Evolutionary conservation across 495 filamentous ascomycete genomes (phyloP), one percentile per base, ranked within the genome.

Genomic region (Tetracladium marchalianum): DNA sequence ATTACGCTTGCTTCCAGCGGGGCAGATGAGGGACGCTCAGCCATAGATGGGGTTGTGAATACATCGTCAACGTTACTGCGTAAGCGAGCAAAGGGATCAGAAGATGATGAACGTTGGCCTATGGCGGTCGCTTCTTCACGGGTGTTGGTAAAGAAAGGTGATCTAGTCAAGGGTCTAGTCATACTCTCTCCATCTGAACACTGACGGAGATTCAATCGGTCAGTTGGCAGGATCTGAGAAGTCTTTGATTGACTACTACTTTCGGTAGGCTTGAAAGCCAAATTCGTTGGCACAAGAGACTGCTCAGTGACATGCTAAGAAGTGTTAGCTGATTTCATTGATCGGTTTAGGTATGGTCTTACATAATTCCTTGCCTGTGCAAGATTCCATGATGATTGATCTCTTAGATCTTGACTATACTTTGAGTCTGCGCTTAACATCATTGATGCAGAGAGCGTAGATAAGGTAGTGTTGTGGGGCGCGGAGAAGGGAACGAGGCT

Each of bases 1-100:
- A 43, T 15, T 27, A 49, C 31, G 33, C 31, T 38, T 1, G 43
- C 16, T 22, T 49, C 39, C 17, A 45, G 24, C 12, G 49, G 46
- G 10, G 44, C 39, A 13, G 44, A 38, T n/a, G 35, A 37, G 24
- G 47, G 45, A 15, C 41, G 33, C 15, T 33, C 31, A 12, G 33
- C 1, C n/a, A 27, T 27, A 7, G 22, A 27, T 3, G 22, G 22
- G 3, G 7, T 3, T 27, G 22, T 27, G 7, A 27, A 27, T 3
- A 27, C 22, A 27, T 27, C 22, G 3, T 27, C 22, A 7, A 27
- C 22, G 7, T 27, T 7, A 27, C 7, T 27, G 22, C 22, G 22
- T 31, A 12, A 13, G 2, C 17, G 12, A 10, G 22, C 22, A 11
- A n/a, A 39, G n/a, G 4, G 16, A 39, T 43, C 11, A 31, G 38